Conservation (phyloP, 2,329 filamentous ascomycete species). For the Curvularia lunata region DNA sequence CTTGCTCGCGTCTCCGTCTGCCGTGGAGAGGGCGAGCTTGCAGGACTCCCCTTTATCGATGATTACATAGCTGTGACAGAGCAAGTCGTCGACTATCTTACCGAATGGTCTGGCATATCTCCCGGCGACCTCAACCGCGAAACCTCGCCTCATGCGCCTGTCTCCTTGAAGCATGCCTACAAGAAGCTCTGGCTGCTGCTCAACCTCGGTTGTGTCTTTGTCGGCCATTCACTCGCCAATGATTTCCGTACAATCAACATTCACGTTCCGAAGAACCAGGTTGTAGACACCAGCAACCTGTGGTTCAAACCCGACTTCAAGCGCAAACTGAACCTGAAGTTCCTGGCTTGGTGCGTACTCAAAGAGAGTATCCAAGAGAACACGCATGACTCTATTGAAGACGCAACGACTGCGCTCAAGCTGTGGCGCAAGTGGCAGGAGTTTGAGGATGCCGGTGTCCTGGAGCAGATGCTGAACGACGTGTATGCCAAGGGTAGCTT, state of each 20-base stretch:
- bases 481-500: conserved; percentile 74
- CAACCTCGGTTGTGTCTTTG: conserved; percentile 90
- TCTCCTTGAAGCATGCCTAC: conserved; percentile 89
- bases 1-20: conserved; percentile 93
- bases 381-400: conserved; percentile 94
- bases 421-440: conserved; percentile 90
- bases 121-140: conserved; percentile 82
- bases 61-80: conserved; percentile 95
- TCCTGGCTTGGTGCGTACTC: conserved; percentile 84
- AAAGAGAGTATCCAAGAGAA: conserved; percentile 93
- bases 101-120: conserved; percentile 89
- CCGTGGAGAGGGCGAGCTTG: conserved; percentile 75
- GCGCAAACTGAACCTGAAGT: conserved; percentile 88
- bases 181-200: conserved; percentile 98
- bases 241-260: conserved; percentile 99
- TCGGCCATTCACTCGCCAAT: conserved; percentile 90
- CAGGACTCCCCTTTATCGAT: conserved; percentile 90
- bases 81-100: conserved; percentile 92
- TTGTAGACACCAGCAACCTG: conserved; percentile 91
- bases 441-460: conserved; percentile 82
- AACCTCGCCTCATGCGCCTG: conserved; percentile 79
- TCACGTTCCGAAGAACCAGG: conserved; percentile 85
- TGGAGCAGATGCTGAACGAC: conserved; percentile 83
- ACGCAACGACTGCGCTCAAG: conserved; percentile 87
- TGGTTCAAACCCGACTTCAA: conserved; percentile 83